Evolutionary conservation across 108 stramenopile genomes (phyloP), one percentile per base, ranked within the genome.

Genomic region (Parietichytrium sp.): DNA sequence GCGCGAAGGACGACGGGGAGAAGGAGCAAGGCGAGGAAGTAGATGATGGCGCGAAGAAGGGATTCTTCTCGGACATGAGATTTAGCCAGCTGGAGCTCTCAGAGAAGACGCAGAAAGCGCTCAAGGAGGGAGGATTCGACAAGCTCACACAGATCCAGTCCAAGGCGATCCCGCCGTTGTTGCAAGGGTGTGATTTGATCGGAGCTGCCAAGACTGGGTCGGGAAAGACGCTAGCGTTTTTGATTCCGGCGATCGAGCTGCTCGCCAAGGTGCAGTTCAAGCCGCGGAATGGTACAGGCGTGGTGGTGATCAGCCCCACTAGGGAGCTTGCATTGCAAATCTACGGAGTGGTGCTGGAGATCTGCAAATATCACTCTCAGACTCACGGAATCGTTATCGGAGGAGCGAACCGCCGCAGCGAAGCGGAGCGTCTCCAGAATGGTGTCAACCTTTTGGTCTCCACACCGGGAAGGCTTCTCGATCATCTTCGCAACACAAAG

Each of bases 331-430:
- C 95, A 49, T 93, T 99, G 15, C 97, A 99, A 87, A 99, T 95
- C 83, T 99, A 98, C 84, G 96, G 97, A 7, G 97, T 97, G n/a
- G 89, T 94, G 47, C 94, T 96, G 36, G 97, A 99, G 78, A 55
- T 99, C 15, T 82, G 80, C 45, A 92, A 92, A 8, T 87, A 92
- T 10, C 92, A 93, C 50, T 81, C 78, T 47, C 96, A 96, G 78
- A 97, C 96, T n/a, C 96, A 97, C 85, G 97, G 98, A 36, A 91
- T 99, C 27, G 91, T 99, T 33, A 98, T 98, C 84, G 97, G 97
- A 31, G 97, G 95, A 55, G 96, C 97, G 55, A 96, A 96, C 85
- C 91, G 96, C 16, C 85, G 89, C 38, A 96, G 96, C 42, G 98
- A 99, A 89, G 96, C 98, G 18, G 98, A 99, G 54, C 88, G 93